Evolutionary conservation across 2,329 filamentous ascomycete species (phyloP).

Genomic region (Hypoxylon sp.): DNA sequence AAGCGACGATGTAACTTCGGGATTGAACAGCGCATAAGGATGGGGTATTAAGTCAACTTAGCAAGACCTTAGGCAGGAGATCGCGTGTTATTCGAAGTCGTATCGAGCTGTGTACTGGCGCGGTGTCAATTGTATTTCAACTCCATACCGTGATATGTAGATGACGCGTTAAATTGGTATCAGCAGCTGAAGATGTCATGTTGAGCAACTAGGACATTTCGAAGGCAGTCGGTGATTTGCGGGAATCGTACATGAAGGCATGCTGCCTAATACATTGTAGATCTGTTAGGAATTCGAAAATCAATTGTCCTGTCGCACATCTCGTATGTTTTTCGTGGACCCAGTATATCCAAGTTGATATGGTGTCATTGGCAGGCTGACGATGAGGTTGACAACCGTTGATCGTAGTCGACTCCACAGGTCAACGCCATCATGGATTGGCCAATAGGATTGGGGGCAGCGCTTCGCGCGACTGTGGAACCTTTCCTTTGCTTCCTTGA

Average conservation of each 20-base stretch:
- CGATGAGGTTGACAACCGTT: constrained; percentile 34
- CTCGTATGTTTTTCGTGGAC: constrained; percentile 5
- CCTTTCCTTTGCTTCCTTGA: constrained; percentile 33
- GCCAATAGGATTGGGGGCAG: constrained; percentile 30
- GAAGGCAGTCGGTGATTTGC: neutral
- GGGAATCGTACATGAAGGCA: constrained; percentile 1
- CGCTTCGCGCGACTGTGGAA: constrained; percentile 35
- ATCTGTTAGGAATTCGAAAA: constrained; percentile 4
- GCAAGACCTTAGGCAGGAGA: constrained; percentile 18
- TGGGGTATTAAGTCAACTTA: constrained; percentile 7
- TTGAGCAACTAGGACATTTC: constrained; percentile 2
- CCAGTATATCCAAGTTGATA: constrained; percentile 11
- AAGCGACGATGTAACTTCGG: constrained; percentile 29
- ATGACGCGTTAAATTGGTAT: constrained; percentile 28
- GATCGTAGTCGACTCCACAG: constrained; percentile 21
- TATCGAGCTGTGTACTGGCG: constrained; percentile 7
- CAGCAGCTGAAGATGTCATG: constrained; percentile 6
- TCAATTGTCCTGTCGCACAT: constrained; percentile 20
- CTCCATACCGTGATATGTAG: constrained; percentile 4
- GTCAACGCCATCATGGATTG: constrained; percentile 20
- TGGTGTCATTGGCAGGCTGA: constrained; percentile 17
- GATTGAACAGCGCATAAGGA: constrained; percentile 16
- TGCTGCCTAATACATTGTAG: constrained; percentile 11
- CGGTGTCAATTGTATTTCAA: constrained; percentile 8
- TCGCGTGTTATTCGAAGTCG: constrained; percentile 15